Evolutionary conservation across 768 basidiomycete genomes (phyloP).

Genomic region (Panellus pusillus): DNA sequence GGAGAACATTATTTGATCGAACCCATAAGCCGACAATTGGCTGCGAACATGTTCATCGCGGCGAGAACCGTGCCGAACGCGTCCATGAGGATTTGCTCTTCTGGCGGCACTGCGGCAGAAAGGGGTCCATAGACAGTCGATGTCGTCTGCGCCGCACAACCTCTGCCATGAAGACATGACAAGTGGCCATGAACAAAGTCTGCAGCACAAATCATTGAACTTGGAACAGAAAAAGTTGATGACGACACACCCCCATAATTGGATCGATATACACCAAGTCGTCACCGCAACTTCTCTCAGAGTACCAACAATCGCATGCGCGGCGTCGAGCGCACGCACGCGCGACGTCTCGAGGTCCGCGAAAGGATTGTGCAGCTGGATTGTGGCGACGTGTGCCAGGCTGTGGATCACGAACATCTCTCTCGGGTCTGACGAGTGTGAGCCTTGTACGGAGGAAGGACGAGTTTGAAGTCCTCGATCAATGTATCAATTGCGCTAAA

Average conservation of each 20-base stretch:
- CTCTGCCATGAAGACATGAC: slow-evolving; percentile 21
- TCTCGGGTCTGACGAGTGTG: neutral
- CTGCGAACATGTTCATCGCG: slow-evolving; percentile 16
- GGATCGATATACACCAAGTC: slow-evolving; percentile 15
- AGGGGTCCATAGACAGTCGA: neutral
- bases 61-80: slow-evolving; percentile 16
- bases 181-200: slow-evolving; percentile 20
- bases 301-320: slow-evolving; percentile 9
- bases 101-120: neutral
- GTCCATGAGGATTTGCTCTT: slow-evolving; percentile 7
- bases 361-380: slow-evolving; percentile 30
- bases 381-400: slow-evolving; percentile 27
- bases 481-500: slow-evolving; percentile 29
- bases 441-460: slow-evolving; percentile 2
- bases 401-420: slow-evolving; percentile 26
- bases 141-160: slow-evolving; percentile 1
- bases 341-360: slow-evolving; percentile 12
- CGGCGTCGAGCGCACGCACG: slow-evolving; percentile 5
- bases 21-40: slow-evolving; percentile 20
- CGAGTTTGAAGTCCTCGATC: slow-evolving; percentile 21
- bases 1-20: neutral
- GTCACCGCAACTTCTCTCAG: neutral
- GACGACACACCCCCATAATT: slow-evolving; percentile 16
- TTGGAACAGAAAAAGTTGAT: neutral
- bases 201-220: neutral